phyloP scores from a whole-genome alignment of 148 eudicot genomes.

The Chenopodium berlandieri region DNA sequence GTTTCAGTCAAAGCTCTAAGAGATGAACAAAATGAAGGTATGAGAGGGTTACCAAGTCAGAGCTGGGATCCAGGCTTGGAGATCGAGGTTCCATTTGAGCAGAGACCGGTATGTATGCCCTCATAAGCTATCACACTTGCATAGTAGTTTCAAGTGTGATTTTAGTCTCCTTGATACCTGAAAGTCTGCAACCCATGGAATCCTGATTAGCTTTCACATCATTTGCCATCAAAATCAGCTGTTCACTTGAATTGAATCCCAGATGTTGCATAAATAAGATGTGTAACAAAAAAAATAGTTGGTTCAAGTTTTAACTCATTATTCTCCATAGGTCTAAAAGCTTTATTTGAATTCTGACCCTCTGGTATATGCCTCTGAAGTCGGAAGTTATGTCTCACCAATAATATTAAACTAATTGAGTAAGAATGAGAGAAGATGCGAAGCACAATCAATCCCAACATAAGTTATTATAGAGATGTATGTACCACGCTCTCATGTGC shows the following conservation, averaged over 20 bases:
- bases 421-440: neutral
- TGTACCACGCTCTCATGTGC: neutral
- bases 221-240: neutral
- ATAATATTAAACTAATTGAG: neutral
- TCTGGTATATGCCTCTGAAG: neutral
- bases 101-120: conserved; percentile 71
- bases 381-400: neutral
- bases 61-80: conserved; percentile 95
- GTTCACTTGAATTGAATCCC: neutral
- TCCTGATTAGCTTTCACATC: neutral
- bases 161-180: neutral
- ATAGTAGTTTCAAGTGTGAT: neutral
- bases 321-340: neutral
- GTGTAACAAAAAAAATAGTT: neutral
- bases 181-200: neutral
- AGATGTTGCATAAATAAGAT: neutral
- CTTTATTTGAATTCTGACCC: neutral
- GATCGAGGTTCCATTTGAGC: conserved; percentile 90
- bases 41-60: conserved; percentile 59
- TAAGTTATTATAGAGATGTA: neutral
- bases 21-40: conserved; percentile 69
- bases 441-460: neutral
- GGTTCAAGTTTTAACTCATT: neutral
- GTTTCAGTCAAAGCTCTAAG: conserved; percentile 53
- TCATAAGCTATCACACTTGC: neutral